phyloP scores from a whole-genome alignment of 768 basidiomycete genomes.

The Paxillus ammoniavirescens region DNA sequence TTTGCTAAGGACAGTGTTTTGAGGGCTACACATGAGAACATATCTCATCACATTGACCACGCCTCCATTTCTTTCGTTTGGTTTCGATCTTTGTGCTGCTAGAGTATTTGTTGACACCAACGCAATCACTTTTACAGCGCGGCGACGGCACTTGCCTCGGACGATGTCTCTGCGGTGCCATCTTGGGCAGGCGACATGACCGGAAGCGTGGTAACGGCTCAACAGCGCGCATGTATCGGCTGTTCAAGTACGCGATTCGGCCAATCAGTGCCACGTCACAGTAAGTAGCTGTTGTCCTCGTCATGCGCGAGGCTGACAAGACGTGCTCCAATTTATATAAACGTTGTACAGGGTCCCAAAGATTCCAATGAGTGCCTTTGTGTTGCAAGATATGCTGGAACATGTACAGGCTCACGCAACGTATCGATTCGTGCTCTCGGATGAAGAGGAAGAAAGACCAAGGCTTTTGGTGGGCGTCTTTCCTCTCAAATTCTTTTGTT shows the following conservation, averaged over 20 bases:
- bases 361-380: conserved; percentile 79
- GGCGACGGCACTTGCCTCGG: conserved; percentile 63
- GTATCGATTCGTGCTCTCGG: conserved; percentile 85
- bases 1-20: conserved; percentile 61
- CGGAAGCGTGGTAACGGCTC: conserved; percentile 34
- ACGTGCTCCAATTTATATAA: neutral
- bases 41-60: conserved; percentile 38
- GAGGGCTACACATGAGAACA: conserved; percentile 91
- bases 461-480: conserved; percentile 65
- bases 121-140: conserved; percentile 35
- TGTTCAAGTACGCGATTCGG: conserved; percentile 84
- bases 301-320: neutral
- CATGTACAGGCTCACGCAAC: conserved; percentile 90
- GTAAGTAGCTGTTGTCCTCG: conserved; percentile 41
- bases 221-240: conserved; percentile 51
- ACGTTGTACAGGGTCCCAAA: conserved; percentile 30
- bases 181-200: conserved; percentile 69
- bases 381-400: conserved; percentile 90
- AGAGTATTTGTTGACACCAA: conserved; percentile 19
- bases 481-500: neutral
- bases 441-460: conserved; percentile 82
- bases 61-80: conserved; percentile 1
- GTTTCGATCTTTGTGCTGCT: conserved; percentile 4
- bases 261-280: conserved; percentile 59
- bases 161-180: conserved; percentile 81